A percentile compares a stretch with the other conserved stretches of the same genome.
Conservation (phyloP, 192 early-diverging fungal genomes). For the Coemansia sp. region DNA sequence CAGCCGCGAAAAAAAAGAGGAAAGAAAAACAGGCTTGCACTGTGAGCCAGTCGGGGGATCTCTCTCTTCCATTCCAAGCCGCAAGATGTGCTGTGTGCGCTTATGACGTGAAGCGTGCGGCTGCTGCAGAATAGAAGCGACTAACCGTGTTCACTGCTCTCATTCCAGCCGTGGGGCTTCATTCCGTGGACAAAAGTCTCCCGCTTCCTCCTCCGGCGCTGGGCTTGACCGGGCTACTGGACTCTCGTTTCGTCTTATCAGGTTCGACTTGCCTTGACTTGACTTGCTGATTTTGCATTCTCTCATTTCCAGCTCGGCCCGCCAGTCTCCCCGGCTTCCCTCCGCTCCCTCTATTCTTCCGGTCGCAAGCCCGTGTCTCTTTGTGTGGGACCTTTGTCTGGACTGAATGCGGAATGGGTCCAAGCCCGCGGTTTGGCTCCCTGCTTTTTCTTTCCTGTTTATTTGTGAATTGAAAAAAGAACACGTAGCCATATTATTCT, state of each 20-base stretch:
- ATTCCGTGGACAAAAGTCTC: too few relatives aligned
- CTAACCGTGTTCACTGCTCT: too few relatives aligned
- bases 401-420: too few relatives aligned
- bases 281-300: not conserved
- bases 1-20: too few relatives aligned
- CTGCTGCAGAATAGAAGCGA: too few relatives aligned
- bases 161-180: too few relatives aligned
- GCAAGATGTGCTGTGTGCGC: not conserved
- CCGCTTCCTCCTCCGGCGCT: not conserved
- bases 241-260: too few relatives aligned
- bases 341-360: not conserved
- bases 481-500: not conserved
- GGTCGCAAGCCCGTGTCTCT: not conserved
- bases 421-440: too few relatives aligned
- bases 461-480: not conserved
- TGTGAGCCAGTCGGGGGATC: not conserved
- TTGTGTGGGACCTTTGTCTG: not conserved
- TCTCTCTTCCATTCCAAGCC: too few relatives aligned
- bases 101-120: not conserved
- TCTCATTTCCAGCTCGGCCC: constrained; percentile 2
- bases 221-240: not conserved
- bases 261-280: too few relatives aligned
- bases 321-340: not conserved
- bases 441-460: too few relatives aligned
- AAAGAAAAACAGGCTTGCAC: not conserved